Evolutionary conservation across 108 stramenopile genomes (phyloP), one percentile per base, ranked within the genome.

Genomic region (Stephanodiscus triporus): DNA sequence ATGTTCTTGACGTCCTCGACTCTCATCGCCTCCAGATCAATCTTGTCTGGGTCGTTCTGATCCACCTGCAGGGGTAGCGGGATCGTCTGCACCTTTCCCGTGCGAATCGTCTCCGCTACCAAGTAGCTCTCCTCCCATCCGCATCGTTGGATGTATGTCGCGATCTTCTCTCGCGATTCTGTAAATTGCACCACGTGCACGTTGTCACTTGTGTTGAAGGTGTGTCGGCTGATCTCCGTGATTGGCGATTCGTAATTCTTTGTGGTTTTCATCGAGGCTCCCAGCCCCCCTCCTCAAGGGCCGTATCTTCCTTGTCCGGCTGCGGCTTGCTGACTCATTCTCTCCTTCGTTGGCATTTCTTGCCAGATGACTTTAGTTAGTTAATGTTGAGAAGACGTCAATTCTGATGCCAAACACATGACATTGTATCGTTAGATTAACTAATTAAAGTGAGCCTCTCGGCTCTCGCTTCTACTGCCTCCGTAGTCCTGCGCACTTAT

Each of bases 351-450:
- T 26, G 53, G 53, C 53, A 6, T n/a, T 54, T 7, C 53, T 54
- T 26, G 53, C 24, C 53, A 7, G 6, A 7, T n/a, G 24, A 4
- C 24, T 54, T 54, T 54, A 54, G 6, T 54, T 24, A 7, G n/a
- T 23, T 26, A 54, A 54, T 54, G 53, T 54, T 6, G 53, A 54
- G 4, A 54, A 54, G 53, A 54, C 53, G 7, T 54, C 53, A 54
- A 54, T 54, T 24, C 6, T 6, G 53, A 54, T 7, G 53, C 53
- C 7, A 54, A 36, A n/a, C n/a, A n/a, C n/a, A n/a, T n/a, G n/a
- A n/a, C n/a, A n/a, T n/a, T n/a, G n/a, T n/a, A n/a, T n/a, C n/a
- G n/a, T n/a, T n/a, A n/a, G n/a, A n/a, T n/a, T n/a, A n/a, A n/a
- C n/a, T n/a, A n/a, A n/a, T n/a, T n/a, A n/a, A n/a, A n/a, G n/a